Evolutionary conservation across 2,329 filamentous ascomycete species (phyloP).

Genomic region (Penicillium sp.): DNA sequence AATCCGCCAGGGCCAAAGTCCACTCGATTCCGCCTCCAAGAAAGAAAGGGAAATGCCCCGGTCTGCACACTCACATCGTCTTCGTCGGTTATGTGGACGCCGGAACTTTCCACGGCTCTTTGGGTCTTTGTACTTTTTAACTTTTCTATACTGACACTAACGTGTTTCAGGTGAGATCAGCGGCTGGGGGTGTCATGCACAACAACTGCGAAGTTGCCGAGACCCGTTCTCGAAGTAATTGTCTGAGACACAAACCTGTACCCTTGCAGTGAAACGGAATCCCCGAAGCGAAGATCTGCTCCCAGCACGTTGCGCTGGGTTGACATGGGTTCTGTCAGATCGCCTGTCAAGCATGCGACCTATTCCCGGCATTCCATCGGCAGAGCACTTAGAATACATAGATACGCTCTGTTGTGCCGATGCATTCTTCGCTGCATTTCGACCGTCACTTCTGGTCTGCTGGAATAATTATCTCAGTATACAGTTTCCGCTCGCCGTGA

Average conservation of each 20-base stretch:
- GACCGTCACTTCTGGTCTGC: neutral
- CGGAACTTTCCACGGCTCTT: conserved; percentile 2
- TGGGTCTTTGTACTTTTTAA: conserved; percentile 8
- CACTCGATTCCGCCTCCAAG: neutral
- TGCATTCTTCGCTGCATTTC: neutral
- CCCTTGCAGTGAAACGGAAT: conserved; percentile 1
- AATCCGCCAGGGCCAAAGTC: no score
- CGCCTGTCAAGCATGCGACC: neutral
- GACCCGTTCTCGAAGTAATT: conserved; percentile 13
- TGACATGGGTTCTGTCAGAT: neutral
- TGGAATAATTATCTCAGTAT: neutral
- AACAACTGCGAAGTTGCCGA: conserved; percentile 18
- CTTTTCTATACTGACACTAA: conserved; percentile 10
- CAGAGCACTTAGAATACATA: neutral
- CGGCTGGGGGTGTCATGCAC: conserved; percentile 26
- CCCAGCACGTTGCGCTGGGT: conserved; percentile 1
- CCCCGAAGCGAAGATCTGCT: conserved; percentile 4
- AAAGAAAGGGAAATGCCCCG: neutral
- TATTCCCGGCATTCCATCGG: neutral
- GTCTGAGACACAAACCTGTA: conserved; percentile 9
- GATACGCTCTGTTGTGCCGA: neutral
- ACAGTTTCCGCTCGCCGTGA: neutral
- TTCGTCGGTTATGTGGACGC: neutral
- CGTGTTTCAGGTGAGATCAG: conserved; percentile 28
- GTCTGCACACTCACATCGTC: neutral